phyloP scores from a whole-genome alignment of 257 asterid species.

The Leptodermis oblonga region DNA sequence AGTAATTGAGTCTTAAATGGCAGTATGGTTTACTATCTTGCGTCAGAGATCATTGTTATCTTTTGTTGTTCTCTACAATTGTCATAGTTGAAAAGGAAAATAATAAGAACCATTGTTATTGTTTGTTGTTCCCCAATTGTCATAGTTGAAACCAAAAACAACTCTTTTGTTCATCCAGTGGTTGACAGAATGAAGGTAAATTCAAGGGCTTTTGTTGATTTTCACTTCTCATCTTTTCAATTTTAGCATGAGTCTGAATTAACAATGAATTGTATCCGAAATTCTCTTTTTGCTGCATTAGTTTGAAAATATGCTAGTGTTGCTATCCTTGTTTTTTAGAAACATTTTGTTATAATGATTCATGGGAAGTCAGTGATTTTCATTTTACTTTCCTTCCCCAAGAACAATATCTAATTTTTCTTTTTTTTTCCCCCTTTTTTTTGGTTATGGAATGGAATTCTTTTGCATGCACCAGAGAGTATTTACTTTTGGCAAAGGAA shows the following conservation, averaged over 20 bases:
- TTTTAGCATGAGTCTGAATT: too few relatives aligned
- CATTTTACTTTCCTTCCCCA: background rate
- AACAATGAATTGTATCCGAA: too few relatives aligned
- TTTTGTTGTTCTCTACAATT: background rate
- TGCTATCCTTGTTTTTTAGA: too few relatives aligned
- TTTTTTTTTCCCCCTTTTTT: background rate
- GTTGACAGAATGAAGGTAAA: constrained; percentile 15
- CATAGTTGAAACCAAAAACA: background rate
- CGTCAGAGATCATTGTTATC: background rate
- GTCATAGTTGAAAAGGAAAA: too few relatives aligned
- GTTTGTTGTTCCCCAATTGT: too few relatives aligned
- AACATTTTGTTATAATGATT: too few relatives aligned
- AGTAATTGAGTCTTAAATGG: background rate
- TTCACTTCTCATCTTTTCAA: too few relatives aligned
- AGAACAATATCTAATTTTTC: background rate
- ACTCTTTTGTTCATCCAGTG: background rate
- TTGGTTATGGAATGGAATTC: background rate
- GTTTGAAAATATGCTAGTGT: too few relatives aligned
- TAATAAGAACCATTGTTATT: too few relatives aligned
- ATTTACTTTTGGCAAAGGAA: constrained; percentile 85
- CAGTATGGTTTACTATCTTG: background rate
- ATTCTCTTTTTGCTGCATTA: too few relatives aligned
- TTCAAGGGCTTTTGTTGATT: background rate
- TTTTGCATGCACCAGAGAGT: constrained; percentile 50
- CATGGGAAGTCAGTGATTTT: background rate